Base-by-base conservation (phyloP, 2,329 filamentous ascomycete genomes). In the Calcarisporium arbuscula region DNA sequence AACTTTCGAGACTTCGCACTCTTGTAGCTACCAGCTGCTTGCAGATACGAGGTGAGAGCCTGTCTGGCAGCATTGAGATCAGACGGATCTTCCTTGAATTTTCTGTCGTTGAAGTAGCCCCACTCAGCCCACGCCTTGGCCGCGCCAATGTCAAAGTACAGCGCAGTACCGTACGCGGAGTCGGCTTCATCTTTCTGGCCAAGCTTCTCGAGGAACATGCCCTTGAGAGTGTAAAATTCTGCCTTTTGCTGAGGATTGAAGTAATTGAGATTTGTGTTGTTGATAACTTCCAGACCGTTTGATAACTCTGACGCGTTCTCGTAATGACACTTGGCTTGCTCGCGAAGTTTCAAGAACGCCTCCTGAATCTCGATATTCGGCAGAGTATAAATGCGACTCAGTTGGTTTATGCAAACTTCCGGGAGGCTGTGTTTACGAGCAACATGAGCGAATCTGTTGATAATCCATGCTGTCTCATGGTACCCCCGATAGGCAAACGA, bases 301-400 rank as follows among this genome's bases (percentile, higher is more conserved):
- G 81, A 90, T 35, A 99, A 76, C 61, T 98, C 92, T 23, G 85
- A 82, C 0, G 83, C 80, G 52, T 96, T 96, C 63, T 96, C 89
- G 58, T 96, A 99, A 57, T 98, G 92, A 48, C 92, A 98, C 57
- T 95, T 95, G 28, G 92, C 92, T 61, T 99, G 92, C 62, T 99
- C 94, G n/a, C 94, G 74, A 34, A 99, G 65, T 65, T 99, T 99
- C 42, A 99, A 66, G 71, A 99, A 99, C 0, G 92, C 92, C 58
- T 99, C 92, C 55, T 98, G 94, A 30, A 99, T 99, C 64, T 99
- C 92, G 28, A 99, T 99, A 55, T 99, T 99, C 2, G 92, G 92
- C 6, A 99, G 72, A 0, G 92, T 98, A 59, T 99, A 99, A 55
- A 99, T 99, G 43, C 90, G 85, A 54, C 90, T 94, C 15, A 99